Base-by-base conservation (phyloP, 441 rosid species). In the Croton laevigatus region DNA sequence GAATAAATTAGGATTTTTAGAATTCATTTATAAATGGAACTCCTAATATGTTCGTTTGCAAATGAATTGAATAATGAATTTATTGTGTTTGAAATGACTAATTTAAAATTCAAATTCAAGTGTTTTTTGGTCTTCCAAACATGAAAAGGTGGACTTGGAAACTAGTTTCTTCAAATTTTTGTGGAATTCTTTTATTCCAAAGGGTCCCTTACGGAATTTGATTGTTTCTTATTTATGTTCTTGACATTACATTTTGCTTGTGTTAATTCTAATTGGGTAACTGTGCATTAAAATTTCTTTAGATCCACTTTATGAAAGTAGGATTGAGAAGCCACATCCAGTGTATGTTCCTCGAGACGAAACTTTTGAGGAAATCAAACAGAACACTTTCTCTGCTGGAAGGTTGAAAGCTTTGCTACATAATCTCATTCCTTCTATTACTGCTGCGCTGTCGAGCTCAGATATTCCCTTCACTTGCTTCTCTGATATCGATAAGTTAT, bases 261-360 rank as follows among this genome's bases (percentile, higher is more conserved):
- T 60, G 1, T 62, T 58, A 51, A 54, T 16, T 66, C 66, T 59
- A 59, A 58, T 46, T 32, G 10, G 51, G 13, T 36, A 27, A 27
- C 32, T 27, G 42, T 48, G 48, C 23, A 9, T 53, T 40, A 40
- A 27, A 27, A 5, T 69, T 71, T 46, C 59, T 63, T 59, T 70
- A 91, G 99, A 92, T 76, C 87, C 85, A 6, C 85, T 58, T 10
- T 85, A 65, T 58, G 98, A 94, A 83, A 87, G 87, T 77, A 83
- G 96, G 83, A 84, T 90, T 5, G 96, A 88, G 65, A 91, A 92
- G 81, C 91, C 93, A 36, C 88, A 85, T 66, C 93, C 94, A 7
- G 91, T 92, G 8, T 94, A 92, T 57, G 97, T 94, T 40, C 99
- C 97, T 40, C 80, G 97, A 20, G 97, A 92, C 42, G 99, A 94